These are phyloP conservation scores for Kodamaea leandrae DNA, from an alignment of 805 yeast genomes.

Conservation along the genomic window DNA sequence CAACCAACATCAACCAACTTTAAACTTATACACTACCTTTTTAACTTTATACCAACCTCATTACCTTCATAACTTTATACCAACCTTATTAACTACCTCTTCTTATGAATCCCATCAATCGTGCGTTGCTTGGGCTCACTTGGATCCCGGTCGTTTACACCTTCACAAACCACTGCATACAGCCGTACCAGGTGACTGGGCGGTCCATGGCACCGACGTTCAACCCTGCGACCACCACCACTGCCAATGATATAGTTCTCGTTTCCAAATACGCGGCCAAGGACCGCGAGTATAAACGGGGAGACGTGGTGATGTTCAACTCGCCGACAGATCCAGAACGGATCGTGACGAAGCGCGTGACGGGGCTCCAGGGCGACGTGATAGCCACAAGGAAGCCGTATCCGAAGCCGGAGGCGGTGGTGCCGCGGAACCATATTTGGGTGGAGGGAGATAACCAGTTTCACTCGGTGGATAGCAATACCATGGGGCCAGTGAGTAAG, in stretches of 20 bases:
- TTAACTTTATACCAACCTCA: too few relatives aligned
- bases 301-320: slow-evolving; percentile 74
- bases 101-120: not conserved
- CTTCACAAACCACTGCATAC: slow-evolving; percentile 66
- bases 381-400: slow-evolving; percentile 60
- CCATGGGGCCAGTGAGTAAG: slow-evolving; percentile 82
- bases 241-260: slow-evolving; percentile 58
- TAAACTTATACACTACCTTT: too few relatives aligned
- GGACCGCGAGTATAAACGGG: slow-evolving; percentile 42
- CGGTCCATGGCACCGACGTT: slow-evolving; percentile 86
- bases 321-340: slow-evolving; percentile 80
- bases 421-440: slow-evolving; percentile 87
- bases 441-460: slow-evolving; percentile 86
- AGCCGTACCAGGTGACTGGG: slow-evolving; percentile 74
- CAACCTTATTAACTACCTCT: too few relatives aligned
- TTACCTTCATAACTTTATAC: too few relatives aligned
- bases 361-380: slow-evolving; percentile 71
- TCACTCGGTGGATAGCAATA: slow-evolving; percentile 81
- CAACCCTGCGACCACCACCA: slow-evolving; percentile 58
- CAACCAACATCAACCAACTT: too few relatives aligned
- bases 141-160: slow-evolving; percentile 84
- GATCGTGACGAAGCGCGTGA: slow-evolving; percentile 75
- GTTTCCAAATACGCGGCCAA: slow-evolving; percentile 63
- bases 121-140: slow-evolving; percentile 29
- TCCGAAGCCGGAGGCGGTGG: slow-evolving; percentile 55